Base-by-base conservation (phyloP, 139 green algal genomes). In the Auxenochlorella pyrenoidosa region DNA sequence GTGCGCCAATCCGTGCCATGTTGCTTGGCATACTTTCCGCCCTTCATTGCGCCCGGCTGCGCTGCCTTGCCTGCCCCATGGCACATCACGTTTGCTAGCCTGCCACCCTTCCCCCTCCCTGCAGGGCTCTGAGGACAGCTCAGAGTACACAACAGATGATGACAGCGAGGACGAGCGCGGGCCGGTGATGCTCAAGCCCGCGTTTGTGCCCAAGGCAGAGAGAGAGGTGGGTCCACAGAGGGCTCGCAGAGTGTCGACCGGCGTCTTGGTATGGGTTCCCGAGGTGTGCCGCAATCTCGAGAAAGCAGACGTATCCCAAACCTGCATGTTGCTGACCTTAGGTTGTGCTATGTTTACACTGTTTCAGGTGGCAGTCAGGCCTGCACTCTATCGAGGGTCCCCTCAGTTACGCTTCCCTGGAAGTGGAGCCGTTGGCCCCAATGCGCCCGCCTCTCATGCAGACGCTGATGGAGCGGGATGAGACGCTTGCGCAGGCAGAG, bases 201-300 rank as follows among this genome's bases (percentile, higher is more conserved):
- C 97, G 16, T 98, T 98, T 90, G 95, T 98, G 41, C 91, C 93
- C 43, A 97, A 97, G 82, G 71, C 38, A 18, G 84, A 94, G 40
- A 51, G 93, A 21, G 85, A 95, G 32, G 91, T 44, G 83, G 78
- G 65, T 87, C 47, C 65, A 90, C 95, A 12, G 28, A 22, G 1
- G 8, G 63, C 5, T 71, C 5, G 28, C 26, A 4, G 63, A 26
- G 28, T 71, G 63, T 13, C 22, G 13, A 63, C 15, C 13, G 54
- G 13, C 54, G 12, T 8, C 54, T 63, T 63, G 54, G 54, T 13
- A 24, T 63, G 3, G 54, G 22, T 24, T 63, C 22, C 2, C 15
- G 2, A 24, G 12, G 18, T 63, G 54, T 22, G 54, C 47, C 12
- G 47, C 47, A 58, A 58, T 12, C 47, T 58, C 63, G 34, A 71